Evolutionary conservation across 2,329 filamentous ascomycete genomes (phyloP), one percentile per base, ranked within the genome.

Genomic region (Fusarium avenaceum): DNA sequence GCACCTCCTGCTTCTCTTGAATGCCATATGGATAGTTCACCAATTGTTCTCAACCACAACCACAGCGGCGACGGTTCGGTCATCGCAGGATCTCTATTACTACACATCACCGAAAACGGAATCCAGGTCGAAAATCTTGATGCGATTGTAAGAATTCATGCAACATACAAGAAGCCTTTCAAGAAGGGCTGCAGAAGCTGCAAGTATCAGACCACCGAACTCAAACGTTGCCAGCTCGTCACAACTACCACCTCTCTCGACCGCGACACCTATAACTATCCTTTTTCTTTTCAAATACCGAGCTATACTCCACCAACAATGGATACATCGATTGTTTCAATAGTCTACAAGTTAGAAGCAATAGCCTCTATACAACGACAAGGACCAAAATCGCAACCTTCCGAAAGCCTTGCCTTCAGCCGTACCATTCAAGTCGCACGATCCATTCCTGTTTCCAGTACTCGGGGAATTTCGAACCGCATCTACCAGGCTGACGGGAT

Each of bases 401-500:
- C 57, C 1, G 26, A 87, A 87, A 64, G 69, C 58, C 84, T 92
- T 73, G 87, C 84, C 63, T 86, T 92, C 71, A 85, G 86, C 55
- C 88, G 89, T 70, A 84, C 85, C 8, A 83, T 98, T 38, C 84
- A 89, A 48, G 86, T 98, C 70, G 90, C 89, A 79, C 92, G 95
- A 59, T 91, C 93, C 17, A 87, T 97, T 28, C 84, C 81, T 1
- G 79, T 91, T 24, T 87, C 92, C 1, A 90, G 92, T 40, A 85
- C 86, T 42, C 92, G 94, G 51, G 93, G 94, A 77, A 89, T 92
- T 78, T 96, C 92, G 6, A 66, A 43, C 3, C 52, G 69, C 1
- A 89, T 97, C 58, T 93, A 95, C 73, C 91, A 95, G 0, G 97
- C 94, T 61, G 97, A 94, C 63, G 95, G 96, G 78, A 89, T 98